Evolutionary conservation across 257 asterid genomes (phyloP).

Genomic region (Schizonepeta tenuifolia): DNA sequence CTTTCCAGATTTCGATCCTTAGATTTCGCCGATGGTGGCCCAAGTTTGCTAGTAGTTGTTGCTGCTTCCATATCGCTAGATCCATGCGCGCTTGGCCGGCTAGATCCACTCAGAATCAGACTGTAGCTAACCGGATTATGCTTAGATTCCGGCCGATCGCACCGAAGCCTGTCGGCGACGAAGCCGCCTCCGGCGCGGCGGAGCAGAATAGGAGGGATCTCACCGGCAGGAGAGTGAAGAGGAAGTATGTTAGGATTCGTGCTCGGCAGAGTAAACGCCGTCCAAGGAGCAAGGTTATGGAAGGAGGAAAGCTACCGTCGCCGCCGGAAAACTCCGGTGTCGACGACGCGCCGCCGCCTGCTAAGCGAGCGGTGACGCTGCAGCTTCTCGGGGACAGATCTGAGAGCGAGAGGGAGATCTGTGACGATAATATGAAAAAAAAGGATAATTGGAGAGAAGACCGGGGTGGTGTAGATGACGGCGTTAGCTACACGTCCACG

Average conservation of each 20-base stretch:
- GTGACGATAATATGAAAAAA: not conserved
- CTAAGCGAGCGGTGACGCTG: conserved; percentile 34
- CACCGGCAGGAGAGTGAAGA: conserved; percentile 42
- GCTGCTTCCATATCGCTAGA: not conserved
- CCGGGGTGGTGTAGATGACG: not conserved
- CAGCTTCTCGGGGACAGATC: conserved; percentile 54
- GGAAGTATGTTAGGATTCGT: conserved; percentile 54
- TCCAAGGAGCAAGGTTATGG: not conserved
- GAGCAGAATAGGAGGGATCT: conserved; percentile 18
- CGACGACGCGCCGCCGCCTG: conserved; percentile 31
- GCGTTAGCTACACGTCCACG: not conserved
- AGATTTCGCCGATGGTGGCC: not conserved
- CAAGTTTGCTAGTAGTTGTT: too few species aligned
- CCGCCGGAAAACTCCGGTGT: conserved; percentile 33
- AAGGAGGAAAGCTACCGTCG: not conserved
- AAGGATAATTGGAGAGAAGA: not conserved
- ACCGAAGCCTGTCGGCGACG: conserved; percentile 50
- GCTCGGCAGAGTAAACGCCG: conserved; percentile 31
- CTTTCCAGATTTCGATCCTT: conserved; percentile 21
- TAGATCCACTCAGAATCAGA: conserved; percentile 14
- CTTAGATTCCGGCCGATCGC: conserved; percentile 61
- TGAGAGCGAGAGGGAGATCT: conserved; percentile 20
- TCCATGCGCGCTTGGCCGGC: conserved; percentile 30
- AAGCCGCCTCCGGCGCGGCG: conserved; percentile 14
- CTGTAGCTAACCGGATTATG: conserved; percentile 40